Base-by-base conservation (phyloP, 305 asterid species). In the Fraxinus ornus region DNA sequence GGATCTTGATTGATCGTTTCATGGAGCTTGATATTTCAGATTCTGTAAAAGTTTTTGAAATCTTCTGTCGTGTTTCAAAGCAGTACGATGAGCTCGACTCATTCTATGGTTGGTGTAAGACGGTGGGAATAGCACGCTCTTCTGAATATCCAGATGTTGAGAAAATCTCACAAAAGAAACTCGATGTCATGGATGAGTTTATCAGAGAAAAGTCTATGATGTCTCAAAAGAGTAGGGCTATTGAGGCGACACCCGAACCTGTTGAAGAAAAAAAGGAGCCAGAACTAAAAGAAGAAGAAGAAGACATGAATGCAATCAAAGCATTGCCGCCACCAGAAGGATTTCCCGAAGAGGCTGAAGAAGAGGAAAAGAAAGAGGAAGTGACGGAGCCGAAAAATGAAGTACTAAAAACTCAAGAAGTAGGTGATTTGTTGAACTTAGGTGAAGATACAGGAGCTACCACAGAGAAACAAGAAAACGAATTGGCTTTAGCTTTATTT, bases 121-220 rank as follows among this genome's bases (percentile, higher is more conserved):
- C 87, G 2, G 89, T 83, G 0, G 98, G 97, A 33, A 81, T 97
- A 3, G 92, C 91, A 0, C 94, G 97, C 0, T 37, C 92, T 4
- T 89, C 98, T 0, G 98, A 92, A 79, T 94, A 90, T 47, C 99
- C 99, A 0, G 97, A 94, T 0, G 90, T 97, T 21, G 98, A 94
- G 85, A 91, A 90, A 76, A 92, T 94, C 78, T 79, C 97, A 1
- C 93, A 88, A 33, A 90, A 89, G 86, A 94, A 90, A 77, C 97
- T 97, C 7, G 97, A 94, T 19, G 91, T 90, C 79, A 94, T 97
- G 98, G 97, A 97, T 1, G 98, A 94, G 5, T 91, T 88, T 81
- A 93, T 93, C 32, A 87, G 86, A 0, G 95, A 93, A 36, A 97
- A 89, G 78, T 84, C 97, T 5, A 24, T 79, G 49, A 82, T 86